Base-by-base conservation (phyloP, 2,329 filamentous ascomycete species). In the Colletotrichum siamense region DNA sequence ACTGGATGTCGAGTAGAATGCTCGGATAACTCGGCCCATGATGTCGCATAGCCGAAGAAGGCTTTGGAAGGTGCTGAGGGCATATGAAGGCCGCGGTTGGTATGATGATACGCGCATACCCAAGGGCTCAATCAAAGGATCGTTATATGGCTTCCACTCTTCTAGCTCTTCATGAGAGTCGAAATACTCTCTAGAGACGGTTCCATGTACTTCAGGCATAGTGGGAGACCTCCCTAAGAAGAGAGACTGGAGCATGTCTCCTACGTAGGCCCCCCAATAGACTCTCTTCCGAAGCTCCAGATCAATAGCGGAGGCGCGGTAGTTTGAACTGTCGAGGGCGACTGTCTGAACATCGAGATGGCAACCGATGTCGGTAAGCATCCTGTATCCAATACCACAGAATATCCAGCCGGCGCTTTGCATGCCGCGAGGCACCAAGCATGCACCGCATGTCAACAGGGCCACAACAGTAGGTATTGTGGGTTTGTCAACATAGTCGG, bases 391-490 rank as follows among this genome's bases (percentile, higher is more conserved):
- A 9, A 57, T 57, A 10, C 57, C 57, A 18, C 28, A 61, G 16
- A 61, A 61, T 1, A 61, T 61, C 57, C 57, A 61, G 16, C 57
- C 57, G 9, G 24, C 24, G 1, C 57, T 61, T n/a, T 61, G 57
- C 28, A 28, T 18, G 24, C 57, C 57, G 2, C 57, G 57, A 30
- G 57, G 57, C 24, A 61, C 57, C 9, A 61, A 28, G 26, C 57
- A 61, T 1, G 57, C 57, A 18, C 28, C 57, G 10, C 28, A 61
- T 8, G 57, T 61, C 16, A 61, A 61, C 8, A 87, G 76, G 0
- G 82, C 85, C 16, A 83, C 81, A 0, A 84, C 81, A 0, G 85
- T 85, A 6, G 85, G 83, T 49, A 87, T 86, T 59, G 82, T 85
- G 15, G 82, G 80, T 71, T 83, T 79, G 79, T 81, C 79, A 44